Conservation (phyloP, 495 filamentous ascomycete genomes). For the Aspergillus nanangensis region DNA sequence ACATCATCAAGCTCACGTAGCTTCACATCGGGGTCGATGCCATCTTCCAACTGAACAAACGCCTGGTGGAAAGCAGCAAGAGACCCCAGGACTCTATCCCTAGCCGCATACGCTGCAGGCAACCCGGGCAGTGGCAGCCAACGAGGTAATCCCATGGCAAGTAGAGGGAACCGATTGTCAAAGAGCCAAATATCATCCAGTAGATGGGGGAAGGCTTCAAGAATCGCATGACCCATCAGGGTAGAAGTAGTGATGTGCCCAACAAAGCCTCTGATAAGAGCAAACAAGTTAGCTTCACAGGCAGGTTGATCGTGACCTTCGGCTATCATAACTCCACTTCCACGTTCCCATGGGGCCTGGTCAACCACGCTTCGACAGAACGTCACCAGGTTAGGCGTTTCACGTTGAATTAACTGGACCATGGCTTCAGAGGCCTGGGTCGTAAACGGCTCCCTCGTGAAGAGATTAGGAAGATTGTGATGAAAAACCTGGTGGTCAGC, state of each 20-base stretch:
- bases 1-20: slow-evolving; percentile 53
- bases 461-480: slow-evolving; percentile 26
- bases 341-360: slow-evolving; percentile 57
- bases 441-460: slow-evolving; percentile 43
- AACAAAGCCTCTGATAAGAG: slow-evolving; percentile 51
- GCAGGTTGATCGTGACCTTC: slow-evolving; percentile 24
- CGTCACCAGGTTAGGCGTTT: slow-evolving; percentile 48
- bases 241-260: slow-evolving; percentile 45
- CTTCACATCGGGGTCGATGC: slow-evolving; percentile 37
- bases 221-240: slow-evolving; percentile 51
- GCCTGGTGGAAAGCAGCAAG: slow-evolving; percentile 47
- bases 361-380: slow-evolving; percentile 58
- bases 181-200: slow-evolving; percentile 52
- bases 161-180: slow-evolving; percentile 46
- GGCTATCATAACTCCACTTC: slow-evolving; percentile 29
- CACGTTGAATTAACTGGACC: slow-evolving; percentile 33
- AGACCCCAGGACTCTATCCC: slow-evolving; percentile 42
- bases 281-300: slow-evolving; percentile 48
- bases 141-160: slow-evolving; percentile 48
- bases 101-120: slow-evolving; percentile 48
- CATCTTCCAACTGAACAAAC: slow-evolving; percentile 41
- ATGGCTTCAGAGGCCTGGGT: slow-evolving; percentile 31
- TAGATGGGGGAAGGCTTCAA: slow-evolving; percentile 50
- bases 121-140: slow-evolving; percentile 47
- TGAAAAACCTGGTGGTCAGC: slow-evolving; percentile 28